Conservation (phyloP, 2,329 filamentous ascomycete genomes). For the Aspergillus ruber region DNA sequence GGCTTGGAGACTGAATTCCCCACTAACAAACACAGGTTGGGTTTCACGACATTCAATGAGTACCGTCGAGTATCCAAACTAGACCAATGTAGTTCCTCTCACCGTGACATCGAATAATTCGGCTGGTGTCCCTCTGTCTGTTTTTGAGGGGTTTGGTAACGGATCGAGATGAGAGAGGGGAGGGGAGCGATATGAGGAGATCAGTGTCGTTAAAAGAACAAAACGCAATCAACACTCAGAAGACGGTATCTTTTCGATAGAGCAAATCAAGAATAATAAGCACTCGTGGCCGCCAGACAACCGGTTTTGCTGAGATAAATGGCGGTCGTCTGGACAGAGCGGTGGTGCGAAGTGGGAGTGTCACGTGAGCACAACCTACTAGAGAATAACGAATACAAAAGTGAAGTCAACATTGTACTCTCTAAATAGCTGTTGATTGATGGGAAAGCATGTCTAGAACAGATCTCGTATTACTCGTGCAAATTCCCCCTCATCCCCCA, state of each 20-base stretch:
- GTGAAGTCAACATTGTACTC: too few relatives aligned
- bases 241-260: background rate
- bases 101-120: background rate
- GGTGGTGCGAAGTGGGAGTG: background rate
- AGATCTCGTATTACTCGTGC: conserved; percentile 54
- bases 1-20: background rate
- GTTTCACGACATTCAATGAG: background rate
- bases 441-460: conserved; percentile 38
- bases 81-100: background rate
- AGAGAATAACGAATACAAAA: background rate
- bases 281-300: too few relatives aligned
- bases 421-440: too few relatives aligned
- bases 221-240: background rate
- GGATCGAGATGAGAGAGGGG: background rate
- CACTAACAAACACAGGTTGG: background rate
- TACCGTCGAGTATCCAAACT: background rate
- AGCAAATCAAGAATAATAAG: too few relatives aligned
- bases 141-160: background rate
- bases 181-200: background rate
- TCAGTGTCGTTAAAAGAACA: too few relatives aligned
- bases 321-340: background rate
- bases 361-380: background rate
- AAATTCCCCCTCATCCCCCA: conserved; percentile 55
- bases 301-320: too few relatives aligned
- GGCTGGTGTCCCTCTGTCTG: background rate